phyloP scores from a whole-genome alignment of 2,329 filamentous ascomycete species.

The Mycosphaerella sp. region DNA sequence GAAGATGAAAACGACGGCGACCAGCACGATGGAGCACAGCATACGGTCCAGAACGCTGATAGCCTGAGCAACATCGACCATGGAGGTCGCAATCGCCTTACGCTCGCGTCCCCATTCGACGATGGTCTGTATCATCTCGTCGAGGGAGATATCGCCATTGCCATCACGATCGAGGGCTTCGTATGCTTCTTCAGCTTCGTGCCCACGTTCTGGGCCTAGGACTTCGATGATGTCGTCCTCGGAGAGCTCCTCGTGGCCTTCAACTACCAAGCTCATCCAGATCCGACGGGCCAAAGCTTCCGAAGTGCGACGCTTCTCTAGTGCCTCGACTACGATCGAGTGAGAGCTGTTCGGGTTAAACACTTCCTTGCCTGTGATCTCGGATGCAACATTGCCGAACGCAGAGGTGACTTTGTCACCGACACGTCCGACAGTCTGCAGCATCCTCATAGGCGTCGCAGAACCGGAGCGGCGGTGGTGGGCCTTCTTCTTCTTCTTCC shows the following conservation, averaged over 20 bases:
- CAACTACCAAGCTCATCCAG: constrained; percentile 97
- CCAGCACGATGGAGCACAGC: constrained; percentile 70
- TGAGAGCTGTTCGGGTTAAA: constrained; percentile 90
- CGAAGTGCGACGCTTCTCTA: constrained; percentile 76
- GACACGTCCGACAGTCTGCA: constrained; percentile 64
- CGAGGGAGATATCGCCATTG: constrained; percentile 90
- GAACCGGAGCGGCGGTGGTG: constrained; percentile 52
- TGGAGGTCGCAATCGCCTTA: constrained; percentile 82
- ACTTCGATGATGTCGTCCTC: constrained; percentile 82
- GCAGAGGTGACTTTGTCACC: constrained; percentile 91
- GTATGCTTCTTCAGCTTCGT: constrained; percentile 83
- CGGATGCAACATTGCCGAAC: constrained; percentile 87
- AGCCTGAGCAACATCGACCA: constrained; percentile 96
- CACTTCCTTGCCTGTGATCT: constrained; percentile 91
- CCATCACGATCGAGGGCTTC: constrained; percentile 71
- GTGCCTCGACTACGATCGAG: constrained; percentile 78
- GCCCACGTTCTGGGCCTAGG: constrained; percentile 65
- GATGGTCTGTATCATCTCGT: constrained; percentile 89
- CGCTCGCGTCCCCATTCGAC: constrained; percentile 77
- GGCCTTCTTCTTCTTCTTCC: constrained; percentile 43
- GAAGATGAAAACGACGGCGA: constrained; percentile 59
- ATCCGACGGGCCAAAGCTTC: constrained; percentile 91
- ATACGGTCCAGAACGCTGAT: constrained; percentile 86
- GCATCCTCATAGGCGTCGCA: constrained; percentile 69
- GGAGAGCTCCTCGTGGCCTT: constrained; percentile 74